Conservation (phyloP, 768 basidiomycete species). For the Termitomyces bulborhizus region DNA sequence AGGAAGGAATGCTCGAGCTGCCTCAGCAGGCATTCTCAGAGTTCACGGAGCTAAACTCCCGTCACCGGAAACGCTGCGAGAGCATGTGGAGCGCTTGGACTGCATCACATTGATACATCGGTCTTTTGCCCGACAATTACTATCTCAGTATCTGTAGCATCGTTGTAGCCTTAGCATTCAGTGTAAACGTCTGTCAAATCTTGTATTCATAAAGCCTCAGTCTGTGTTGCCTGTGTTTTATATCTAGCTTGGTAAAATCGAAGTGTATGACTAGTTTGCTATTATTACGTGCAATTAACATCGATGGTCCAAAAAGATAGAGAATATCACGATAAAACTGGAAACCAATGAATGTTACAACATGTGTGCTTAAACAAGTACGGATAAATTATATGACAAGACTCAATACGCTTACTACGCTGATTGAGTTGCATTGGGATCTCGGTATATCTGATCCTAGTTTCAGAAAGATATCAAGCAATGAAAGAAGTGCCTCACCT, state of each 20-base stretch:
- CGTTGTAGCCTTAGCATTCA: conserved; percentile 10
- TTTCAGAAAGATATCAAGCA: not conserved
- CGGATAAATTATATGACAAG: conserved; percentile 9
- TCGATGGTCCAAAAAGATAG: not conserved
- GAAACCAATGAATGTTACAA: conserved; percentile 13
- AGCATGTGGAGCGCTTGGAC: conserved; percentile 50
- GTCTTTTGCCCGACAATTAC: not conserved
- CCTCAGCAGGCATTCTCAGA: conserved; percentile 52
- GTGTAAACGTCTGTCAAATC: not conserved
- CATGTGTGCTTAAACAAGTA: conserved; percentile 9
- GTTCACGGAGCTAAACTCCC: conserved; percentile 47
- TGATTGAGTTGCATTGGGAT: conserved; percentile 36
- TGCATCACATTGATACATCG: not conserved
- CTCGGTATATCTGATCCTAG: conserved; percentile 38
- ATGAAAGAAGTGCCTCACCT: conserved; percentile 35
- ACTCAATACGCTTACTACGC: conserved; percentile 21
- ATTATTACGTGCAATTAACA: no score
- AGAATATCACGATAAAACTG: not conserved
- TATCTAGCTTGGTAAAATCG: not conserved
- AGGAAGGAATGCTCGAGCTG: conserved; percentile 58
- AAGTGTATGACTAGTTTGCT: no score
- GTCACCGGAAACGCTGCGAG: conserved; percentile 51
- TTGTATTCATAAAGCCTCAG: conserved; percentile 8
- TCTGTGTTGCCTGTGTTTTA: not conserved
- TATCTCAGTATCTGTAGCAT: not conserved